phyloP scores from a whole-genome alignment of 2,329 filamentous ascomycete genomes.

The Erysiphe neolycopersici region DNA sequence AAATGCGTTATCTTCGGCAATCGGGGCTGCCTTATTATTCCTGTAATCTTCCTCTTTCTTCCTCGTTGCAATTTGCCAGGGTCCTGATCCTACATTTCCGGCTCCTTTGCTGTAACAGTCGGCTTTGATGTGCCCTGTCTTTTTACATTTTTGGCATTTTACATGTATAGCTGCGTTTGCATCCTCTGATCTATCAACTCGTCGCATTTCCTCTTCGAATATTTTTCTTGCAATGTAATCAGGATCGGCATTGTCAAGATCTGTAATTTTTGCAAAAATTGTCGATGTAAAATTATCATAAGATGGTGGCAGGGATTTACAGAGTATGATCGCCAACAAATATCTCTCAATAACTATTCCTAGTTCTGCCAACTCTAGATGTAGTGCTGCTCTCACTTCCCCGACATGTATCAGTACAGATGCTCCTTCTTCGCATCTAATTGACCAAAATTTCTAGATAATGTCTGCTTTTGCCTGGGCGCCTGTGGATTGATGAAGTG shows the following conservation, averaged over 20 bases:
- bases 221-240: background rate
- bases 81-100: background rate
- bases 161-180: background rate
- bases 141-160: background rate
- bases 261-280: background rate
- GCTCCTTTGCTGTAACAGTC: background rate
- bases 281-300: background rate
- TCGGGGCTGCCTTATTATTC: background rate
- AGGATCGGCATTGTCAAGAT: background rate
- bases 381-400: background rate
- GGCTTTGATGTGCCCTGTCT: background rate
- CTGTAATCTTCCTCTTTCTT: background rate
- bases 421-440: background rate
- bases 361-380: background rate
- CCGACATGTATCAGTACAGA: background rate
- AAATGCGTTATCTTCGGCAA: background rate
- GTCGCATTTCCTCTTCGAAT: background rate
- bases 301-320: background rate
- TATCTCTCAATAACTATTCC: constrained; percentile 1
- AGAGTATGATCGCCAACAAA: background rate
- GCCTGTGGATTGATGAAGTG: background rate
- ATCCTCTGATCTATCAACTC: background rate
- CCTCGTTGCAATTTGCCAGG: background rate
- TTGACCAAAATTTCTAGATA: background rate
- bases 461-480: background rate